Conservation (phyloP, 2,329 filamentous ascomycete species). For the Ophiostoma ulmi region DNA sequence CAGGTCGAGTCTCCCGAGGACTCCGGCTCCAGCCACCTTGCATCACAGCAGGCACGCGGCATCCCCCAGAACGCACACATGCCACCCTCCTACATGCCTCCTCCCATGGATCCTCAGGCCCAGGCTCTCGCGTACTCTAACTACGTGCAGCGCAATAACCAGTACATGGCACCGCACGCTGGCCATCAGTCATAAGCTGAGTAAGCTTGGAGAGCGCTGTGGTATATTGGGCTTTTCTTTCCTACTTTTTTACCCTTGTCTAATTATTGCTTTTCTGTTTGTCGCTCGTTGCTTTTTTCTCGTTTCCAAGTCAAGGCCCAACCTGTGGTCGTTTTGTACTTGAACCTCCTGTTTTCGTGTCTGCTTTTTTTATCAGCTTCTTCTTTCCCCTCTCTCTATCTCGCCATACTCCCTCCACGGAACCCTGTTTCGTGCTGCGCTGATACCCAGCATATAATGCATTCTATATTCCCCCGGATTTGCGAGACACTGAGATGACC, state of each 20-base stretch:
- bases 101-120: slow-evolving; percentile 67
- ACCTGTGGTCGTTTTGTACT: neutral
- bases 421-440: slow-evolving; percentile 34
- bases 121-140: slow-evolving; percentile 65
- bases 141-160: slow-evolving; percentile 69
- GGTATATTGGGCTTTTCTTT: neutral
- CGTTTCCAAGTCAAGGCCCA: neutral
- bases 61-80: slow-evolving; percentile 62
- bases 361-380: slow-evolving; percentile 4
- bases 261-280: neutral
- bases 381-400: neutral
- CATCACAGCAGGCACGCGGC: slow-evolving; percentile 57
- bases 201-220: neutral
- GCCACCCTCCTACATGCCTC: slow-evolving; percentile 57
- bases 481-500: slow-evolving; percentile 24
- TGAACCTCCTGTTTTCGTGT: neutral
- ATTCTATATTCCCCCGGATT: slow-evolving; percentile 32
- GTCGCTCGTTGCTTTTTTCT: neutral
- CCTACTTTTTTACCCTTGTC: neutral
- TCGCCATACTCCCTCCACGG: slow-evolving; percentile 27
- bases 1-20: slow-evolving; percentile 90
- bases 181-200: slow-evolving; percentile 63
- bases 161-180: slow-evolving; percentile 79
- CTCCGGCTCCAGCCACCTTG: slow-evolving; percentile 68
- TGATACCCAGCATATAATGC: slow-evolving; percentile 59